phyloP scores from a whole-genome alignment of 2,329 filamentous ascomycete genomes.

The Xylariaceae sp. region DNA sequence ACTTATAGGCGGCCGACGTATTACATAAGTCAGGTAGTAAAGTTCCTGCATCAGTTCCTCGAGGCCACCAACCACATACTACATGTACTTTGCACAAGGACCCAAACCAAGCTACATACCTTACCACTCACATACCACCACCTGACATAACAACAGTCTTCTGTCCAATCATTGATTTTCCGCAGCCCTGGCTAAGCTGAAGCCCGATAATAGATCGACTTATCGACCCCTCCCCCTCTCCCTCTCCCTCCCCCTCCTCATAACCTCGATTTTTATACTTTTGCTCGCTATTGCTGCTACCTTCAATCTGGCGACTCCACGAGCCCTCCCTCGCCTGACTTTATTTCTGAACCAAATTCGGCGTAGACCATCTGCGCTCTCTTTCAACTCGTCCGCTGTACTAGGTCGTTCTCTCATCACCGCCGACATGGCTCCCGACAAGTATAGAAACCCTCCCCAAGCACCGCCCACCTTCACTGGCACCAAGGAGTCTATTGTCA shows the following conservation, averaged over 20 bases:
- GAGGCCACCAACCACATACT: not conserved
- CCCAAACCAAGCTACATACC: no score
- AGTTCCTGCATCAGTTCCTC: not conserved
- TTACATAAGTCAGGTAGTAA: not conserved
- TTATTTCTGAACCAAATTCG: constrained; percentile 60
- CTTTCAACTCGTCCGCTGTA: constrained; percentile 17
- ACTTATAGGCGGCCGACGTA: not conserved
- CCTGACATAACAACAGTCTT: not conserved
- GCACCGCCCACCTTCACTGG: constrained; percentile 76
- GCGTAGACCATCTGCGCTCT: constrained; percentile 39
- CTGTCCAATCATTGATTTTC: not conserved
- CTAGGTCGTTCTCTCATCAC: constrained; percentile 44
- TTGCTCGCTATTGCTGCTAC: constrained; percentile 54
- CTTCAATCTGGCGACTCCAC: constrained; percentile 69
- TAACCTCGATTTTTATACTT: constrained; percentile 53
- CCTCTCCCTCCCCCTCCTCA: no score
- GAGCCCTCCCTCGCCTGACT: constrained; percentile 60
- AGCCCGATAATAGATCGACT: constrained; percentile 15
- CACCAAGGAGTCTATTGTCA: constrained; percentile 69
- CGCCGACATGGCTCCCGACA: constrained; percentile 65
- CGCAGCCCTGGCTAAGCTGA: not conserved
- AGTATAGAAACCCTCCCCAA: constrained; percentile 76
- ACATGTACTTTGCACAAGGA: no score
- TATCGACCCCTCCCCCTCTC: constrained; percentile 34
- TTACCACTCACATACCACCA: not conserved